Evolutionary conservation across 345 rosid species (phyloP), one percentile per base, ranked within the genome.

Genomic region (Gossypium anomalum): DNA sequence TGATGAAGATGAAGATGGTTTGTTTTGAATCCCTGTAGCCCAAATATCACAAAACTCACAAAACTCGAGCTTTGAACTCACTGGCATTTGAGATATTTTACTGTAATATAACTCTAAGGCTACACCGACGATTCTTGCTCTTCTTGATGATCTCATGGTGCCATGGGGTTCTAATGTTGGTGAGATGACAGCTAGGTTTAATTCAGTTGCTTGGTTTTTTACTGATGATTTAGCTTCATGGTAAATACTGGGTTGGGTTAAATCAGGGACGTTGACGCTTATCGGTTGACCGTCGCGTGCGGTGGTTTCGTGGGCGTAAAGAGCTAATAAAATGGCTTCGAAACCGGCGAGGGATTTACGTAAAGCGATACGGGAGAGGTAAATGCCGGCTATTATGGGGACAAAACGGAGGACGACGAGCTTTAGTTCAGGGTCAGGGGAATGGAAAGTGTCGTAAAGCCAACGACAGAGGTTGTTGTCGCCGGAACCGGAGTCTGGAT

Each of bases 401-500:
- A 91, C 83, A 87, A 82, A 87, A 15, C 92, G 92, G 71, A 87
- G 87, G 80, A 92, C 92, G 16, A 89, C 87, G 73, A 92, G 89
- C 73, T 88, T 95, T 49, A 91, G 92, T 2, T 83, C 70, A 0
- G 93, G 87, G 27, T 87, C 82, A 10, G 82, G 7, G 71, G 91
- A 83, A 67, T 92, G 95, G 80, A 94, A 92, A 6, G 97, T 89
- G 72, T 94, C 95, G 79, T 91, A 94, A 53, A 94, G 89, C 98
- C 98, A 92, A 7, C 95, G 90, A 70, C 96, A 94, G 73, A 92
- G 93, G 75, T 85, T 87, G 79, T 89, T 81, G 61, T 91, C 93
- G 0, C 97, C 96, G 29, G 97, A 76, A 61, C 98, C 97, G 11
- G 97, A 89, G 34, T 82, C 82, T 0, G 92, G 93, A 20, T 78